A percentile compares a stretch with the other conserved stretches of the same genome.
Conservation (phyloP, 2,329 filamentous ascomycete genomes). For the Passalora sequoiae region DNA sequence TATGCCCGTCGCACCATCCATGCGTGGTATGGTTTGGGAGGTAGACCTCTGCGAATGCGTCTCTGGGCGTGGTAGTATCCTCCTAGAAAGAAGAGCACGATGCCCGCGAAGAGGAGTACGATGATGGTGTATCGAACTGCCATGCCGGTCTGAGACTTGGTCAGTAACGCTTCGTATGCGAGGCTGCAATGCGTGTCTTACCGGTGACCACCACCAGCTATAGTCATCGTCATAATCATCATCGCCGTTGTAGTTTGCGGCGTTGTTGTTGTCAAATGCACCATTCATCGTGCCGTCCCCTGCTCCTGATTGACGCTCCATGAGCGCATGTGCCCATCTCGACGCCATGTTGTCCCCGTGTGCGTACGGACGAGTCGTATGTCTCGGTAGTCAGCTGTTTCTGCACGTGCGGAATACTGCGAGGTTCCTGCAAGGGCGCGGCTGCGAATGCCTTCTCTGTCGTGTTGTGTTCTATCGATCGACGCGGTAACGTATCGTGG, state of each 20-base stretch:
- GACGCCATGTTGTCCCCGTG: neutral
- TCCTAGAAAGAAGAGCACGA: slow-evolving; percentile 59
- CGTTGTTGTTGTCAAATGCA: neutral
- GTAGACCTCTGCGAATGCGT: slow-evolving; percentile 60
- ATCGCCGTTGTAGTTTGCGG: neutral
- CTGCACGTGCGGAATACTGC: neutral
- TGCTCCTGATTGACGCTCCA: slow-evolving; percentile 1
- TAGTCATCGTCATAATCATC: neutral
- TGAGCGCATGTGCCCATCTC: neutral
- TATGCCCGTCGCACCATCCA: slow-evolving; percentile 31
- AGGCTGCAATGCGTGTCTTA: slow-evolving; percentile 11
- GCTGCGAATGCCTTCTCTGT: neutral
- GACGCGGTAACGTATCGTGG: slow-evolving; percentile 1
- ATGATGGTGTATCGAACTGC: slow-evolving; percentile 70
- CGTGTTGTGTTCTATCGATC: neutral
- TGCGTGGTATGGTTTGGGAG: slow-evolving; percentile 65
- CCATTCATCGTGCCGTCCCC: neutral
- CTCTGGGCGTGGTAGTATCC: slow-evolving; percentile 66
- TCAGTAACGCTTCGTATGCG: neutral
- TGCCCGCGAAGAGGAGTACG: slow-evolving; percentile 53
- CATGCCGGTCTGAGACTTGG: slow-evolving; percentile 31
- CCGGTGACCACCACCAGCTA: slow-evolving; percentile 27
- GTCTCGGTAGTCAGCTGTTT: no score
- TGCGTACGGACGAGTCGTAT: no score
- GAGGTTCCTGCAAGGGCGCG: neutral